A percentile compares a stretch with the other conserved stretches of the same genome.
phyloP scores from a whole-genome alignment of 2,329 filamentous ascomycete species.

The Trichoderma cornu-damae region DNA sequence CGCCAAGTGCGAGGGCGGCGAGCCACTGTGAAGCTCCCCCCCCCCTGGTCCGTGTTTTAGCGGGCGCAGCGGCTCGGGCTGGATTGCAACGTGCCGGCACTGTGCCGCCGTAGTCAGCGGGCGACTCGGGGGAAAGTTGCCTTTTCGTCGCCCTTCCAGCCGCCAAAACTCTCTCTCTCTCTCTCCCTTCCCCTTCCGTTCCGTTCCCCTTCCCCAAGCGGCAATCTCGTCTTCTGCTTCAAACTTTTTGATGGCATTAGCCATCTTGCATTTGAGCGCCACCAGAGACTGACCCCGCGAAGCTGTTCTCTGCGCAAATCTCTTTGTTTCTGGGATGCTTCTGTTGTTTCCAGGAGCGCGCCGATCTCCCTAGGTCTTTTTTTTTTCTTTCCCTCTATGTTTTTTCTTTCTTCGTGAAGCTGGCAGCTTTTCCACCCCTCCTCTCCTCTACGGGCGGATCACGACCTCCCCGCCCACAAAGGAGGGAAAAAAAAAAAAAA shows the following conservation, averaged over 20 bases:
- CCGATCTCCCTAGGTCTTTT: not conserved
- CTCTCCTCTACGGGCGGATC: not conserved
- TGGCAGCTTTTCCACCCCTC: conserved; percentile 4
- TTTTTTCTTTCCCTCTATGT: not conserved
- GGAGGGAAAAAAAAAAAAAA: not conserved
- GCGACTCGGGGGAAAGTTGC: conserved; percentile 1
- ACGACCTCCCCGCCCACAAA: conserved; percentile 18
- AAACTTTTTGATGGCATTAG: conserved; percentile 3
- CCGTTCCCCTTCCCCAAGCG: conserved; percentile 18
- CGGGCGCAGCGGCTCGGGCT: conserved; percentile 18
- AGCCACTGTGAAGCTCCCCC: conserved; percentile 11
- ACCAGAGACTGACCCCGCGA: conserved; percentile 14
- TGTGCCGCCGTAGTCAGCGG: conserved; percentile 16
- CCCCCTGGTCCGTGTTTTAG: conserved; percentile 16
- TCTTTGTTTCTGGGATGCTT: conserved; percentile 19
- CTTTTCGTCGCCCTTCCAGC: conserved; percentile 15
- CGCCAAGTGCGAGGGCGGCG: conserved; percentile 1
- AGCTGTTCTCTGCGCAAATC: not conserved
- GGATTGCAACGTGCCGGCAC: conserved; percentile 9
- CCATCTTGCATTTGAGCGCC: conserved; percentile 26
- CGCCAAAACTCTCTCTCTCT: conserved; percentile 25
- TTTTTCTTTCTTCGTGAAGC: not conserved
- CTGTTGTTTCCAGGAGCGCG: not conserved
- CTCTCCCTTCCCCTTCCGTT: conserved; percentile 27
- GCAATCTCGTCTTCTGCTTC: conserved; percentile 18